Conservation (phyloP, 352 stramenopile genomes). For the Globisporangium middletonii region DNA sequence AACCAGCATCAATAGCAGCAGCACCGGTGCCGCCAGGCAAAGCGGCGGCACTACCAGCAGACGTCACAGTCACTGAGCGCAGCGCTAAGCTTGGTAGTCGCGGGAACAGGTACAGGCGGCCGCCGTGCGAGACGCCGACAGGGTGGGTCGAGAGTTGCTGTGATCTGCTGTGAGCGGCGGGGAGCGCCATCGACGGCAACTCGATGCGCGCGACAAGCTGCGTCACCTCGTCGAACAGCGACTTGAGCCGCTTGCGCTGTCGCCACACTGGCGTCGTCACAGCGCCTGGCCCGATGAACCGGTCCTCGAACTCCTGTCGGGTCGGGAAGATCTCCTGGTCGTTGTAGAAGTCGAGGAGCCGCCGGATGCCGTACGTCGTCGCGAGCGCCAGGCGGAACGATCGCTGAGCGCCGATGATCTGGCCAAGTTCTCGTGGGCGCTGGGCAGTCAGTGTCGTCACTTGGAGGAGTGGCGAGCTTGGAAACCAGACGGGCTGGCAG, state of each 20-base stretch:
- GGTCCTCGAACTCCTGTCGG: neutral
- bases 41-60: too few relatives aligned
- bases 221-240: neutral
- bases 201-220: neutral
- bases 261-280: neutral
- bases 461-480: neutral
- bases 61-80: neutral
- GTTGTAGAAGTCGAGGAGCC: conserved; percentile 7
- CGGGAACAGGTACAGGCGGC: neutral
- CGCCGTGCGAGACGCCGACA: neutral
- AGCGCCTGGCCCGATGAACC: neutral
- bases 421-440: neutral
- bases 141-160: neutral
- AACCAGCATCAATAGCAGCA: too few relatives aligned
- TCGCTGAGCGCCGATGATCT: neutral
- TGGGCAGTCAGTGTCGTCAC: neutral
- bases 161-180: neutral
- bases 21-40: too few relatives aligned
- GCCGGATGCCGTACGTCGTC: neutral
- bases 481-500: neutral
- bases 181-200: neutral
- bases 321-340: neutral
- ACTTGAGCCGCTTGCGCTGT: neutral
- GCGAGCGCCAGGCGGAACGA: neutral
- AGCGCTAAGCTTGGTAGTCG: neutral